Percentiles rank a stretch among this genome's conserved stretches.
phyloP scores from a whole-genome alignment of 2,329 filamentous ascomycete genomes.

The Bipolaris oryzae region DNA sequence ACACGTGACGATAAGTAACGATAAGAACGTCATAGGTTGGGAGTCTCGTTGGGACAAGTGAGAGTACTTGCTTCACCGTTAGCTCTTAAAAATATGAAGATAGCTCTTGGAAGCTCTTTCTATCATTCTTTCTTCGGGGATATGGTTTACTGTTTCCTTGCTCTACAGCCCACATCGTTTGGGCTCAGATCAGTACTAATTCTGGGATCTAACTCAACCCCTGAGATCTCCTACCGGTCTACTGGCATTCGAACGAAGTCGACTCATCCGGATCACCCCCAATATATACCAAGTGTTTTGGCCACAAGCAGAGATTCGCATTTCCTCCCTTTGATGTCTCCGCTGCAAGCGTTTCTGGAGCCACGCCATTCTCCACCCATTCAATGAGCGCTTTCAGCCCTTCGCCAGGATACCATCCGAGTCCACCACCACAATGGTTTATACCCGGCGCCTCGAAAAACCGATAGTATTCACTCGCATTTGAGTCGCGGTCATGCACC shows the following conservation, averaged over 20 bases:
- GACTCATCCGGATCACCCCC: constrained; percentile 3
- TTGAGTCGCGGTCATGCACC: constrained; percentile 18
- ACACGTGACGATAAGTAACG: constrained; percentile 8
- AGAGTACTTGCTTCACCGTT: too few relatives aligned
- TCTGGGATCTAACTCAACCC: too few relatives aligned
- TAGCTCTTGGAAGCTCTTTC: too few relatives aligned
- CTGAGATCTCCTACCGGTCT: not conserved
- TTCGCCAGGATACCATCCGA: constrained; percentile 28
- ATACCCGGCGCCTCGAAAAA: constrained; percentile 43
- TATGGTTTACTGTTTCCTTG: too few relatives aligned
- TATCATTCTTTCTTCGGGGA: too few relatives aligned
- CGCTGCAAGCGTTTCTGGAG: constrained; percentile 26
- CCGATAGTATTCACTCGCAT: constrained; percentile 30
- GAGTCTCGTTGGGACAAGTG: too few relatives aligned
- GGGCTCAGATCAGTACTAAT: too few relatives aligned
- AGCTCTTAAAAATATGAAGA: not conserved
- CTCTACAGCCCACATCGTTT: too few relatives aligned
- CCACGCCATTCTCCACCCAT: constrained; percentile 39
- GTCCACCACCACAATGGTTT: constrained; percentile 32
- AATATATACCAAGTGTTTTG: constrained; percentile 21
- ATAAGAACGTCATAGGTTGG: not conserved
- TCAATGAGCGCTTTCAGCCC: constrained; percentile 28
- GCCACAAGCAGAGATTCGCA: constrained; percentile 23
- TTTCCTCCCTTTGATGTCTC: constrained; percentile 8
- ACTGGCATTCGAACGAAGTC: constrained; percentile 13